Evolutionary conservation across 306 rosid genomes (phyloP), one percentile per base, ranked within the genome.

Genomic region (Prinsepia uniflora): DNA sequence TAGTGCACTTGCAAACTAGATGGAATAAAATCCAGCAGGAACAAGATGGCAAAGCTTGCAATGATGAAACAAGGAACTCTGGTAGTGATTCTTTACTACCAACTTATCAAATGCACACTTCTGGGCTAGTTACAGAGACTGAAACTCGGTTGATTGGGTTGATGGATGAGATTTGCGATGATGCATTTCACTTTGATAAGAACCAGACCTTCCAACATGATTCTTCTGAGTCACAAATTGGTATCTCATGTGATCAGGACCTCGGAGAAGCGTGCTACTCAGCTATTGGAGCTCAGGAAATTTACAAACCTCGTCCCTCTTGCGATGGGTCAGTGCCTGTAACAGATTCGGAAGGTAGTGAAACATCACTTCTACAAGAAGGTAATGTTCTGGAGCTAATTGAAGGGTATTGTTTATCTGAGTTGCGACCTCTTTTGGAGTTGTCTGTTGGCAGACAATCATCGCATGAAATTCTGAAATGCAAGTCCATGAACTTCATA

Each of bases 1-100:
- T 90, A 18, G 88, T 87, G 76, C 98, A 94, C 81, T 84, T 94
- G 90, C 96, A 94, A 87, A 86, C 85, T 34, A 87, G 98, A 82
- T 94, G 98, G 98, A 85, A 86, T 55, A 84, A 84, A 80, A 74
- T 83, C 82, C 97, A 83, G 79, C 88, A 79, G 65, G 97, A 83
- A 64, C 96, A 89, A 57, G 92, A 87, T 69, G 81, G 71, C 13
- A 72, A 83, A 57, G 85, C 67, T 72, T 53, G 82, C 67, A 74
- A 47, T 68, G 70, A 68, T 80, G 96, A 80, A 58, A 64, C 41
- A 55, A 52, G 55, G 70, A 65, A 65, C 49, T 62, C 62, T 48
- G 76, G 65, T 53, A n/a, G 67, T 68, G 86, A 88, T 50, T 57
- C 74, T 10, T 8, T 64, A 60, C 59, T 78, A 46, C 76, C 87